Conservation (phyloP, 306 rosid genomes). For the Astragalus glycyphyllos region DNA sequence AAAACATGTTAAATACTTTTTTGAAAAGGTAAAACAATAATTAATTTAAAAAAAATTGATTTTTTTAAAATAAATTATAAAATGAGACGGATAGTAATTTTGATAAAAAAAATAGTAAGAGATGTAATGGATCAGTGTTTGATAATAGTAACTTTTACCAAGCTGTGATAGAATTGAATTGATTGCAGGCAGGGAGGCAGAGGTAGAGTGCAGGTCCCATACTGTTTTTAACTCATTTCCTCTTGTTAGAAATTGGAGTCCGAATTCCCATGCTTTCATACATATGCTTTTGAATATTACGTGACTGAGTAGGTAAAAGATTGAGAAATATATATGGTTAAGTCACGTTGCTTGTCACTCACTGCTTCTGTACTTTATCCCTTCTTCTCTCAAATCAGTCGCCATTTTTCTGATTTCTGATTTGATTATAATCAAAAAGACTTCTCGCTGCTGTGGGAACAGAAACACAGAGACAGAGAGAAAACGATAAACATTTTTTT, state of each 20-base stretch:
- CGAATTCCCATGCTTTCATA: constrained; percentile 48
- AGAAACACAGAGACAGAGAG: constrained; percentile 4
- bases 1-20: too few species aligned
- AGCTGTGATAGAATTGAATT: constrained; percentile 31
- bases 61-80: too few species aligned
- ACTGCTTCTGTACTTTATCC: constrained; percentile 46
- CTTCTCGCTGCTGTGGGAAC: constrained; percentile 42
- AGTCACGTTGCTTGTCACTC: constrained; percentile 70
- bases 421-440: constrained; percentile 31
- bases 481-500: not conserved
- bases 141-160: too few species aligned
- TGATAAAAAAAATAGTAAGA: too few species aligned
- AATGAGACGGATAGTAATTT: too few species aligned
- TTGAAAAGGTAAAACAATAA: too few species aligned
- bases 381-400: constrained; percentile 66
- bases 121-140: too few species aligned
- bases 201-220: constrained; percentile 41
- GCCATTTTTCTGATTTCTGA: constrained; percentile 38
- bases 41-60: too few species aligned
- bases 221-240: constrained; percentile 31
- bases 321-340: constrained; percentile 55
- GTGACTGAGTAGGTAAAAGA: constrained; percentile 82
- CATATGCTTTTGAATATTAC: constrained; percentile 56
- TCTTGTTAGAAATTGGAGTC: constrained; percentile 43
- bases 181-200: not conserved